A percentile compares a stretch with the other conserved stretches of the same genome.
phyloP scores from a whole-genome alignment of 306 rosid genomes.

The Leucaena leucocephala region DNA sequence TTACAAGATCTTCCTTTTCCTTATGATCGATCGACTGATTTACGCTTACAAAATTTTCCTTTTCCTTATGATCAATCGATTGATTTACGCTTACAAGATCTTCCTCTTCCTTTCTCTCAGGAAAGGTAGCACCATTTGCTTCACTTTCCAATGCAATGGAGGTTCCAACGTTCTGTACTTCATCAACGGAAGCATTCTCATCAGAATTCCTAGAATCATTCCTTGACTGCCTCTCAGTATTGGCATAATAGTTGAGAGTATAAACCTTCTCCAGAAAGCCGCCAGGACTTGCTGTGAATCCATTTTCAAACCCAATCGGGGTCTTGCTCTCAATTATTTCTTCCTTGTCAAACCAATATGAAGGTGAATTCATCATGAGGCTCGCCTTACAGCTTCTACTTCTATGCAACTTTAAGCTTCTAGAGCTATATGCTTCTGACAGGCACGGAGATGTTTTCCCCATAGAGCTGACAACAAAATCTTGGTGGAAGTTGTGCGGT shows the following conservation, averaged over 20 bases:
- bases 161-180: constrained; percentile 41
- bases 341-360: constrained; percentile 60
- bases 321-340: constrained; percentile 62
- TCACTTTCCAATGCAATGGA: constrained; percentile 42
- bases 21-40: constrained; percentile 44
- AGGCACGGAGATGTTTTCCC: constrained; percentile 52
- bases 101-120: constrained; percentile 41
- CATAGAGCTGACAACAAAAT: constrained; percentile 51
- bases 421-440: constrained; percentile 42
- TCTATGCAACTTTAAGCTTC: constrained; percentile 49
- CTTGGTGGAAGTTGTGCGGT: constrained; percentile 38
- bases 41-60: constrained; percentile 31
- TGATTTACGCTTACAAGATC: constrained; percentile 36
- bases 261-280: constrained; percentile 52
- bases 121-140: constrained; percentile 32
- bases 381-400: constrained; percentile 85
- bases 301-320: constrained; percentile 59
- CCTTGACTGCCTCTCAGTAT: constrained; percentile 38
- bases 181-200: constrained; percentile 41
- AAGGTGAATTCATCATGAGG: constrained; percentile 49
- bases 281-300: constrained; percentile 67
- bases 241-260: constrained; percentile 46
- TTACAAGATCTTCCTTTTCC: constrained; percentile 43
- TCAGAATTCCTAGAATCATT: constrained; percentile 49
- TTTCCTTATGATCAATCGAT: constrained; percentile 48